Base-by-base conservation (phyloP, 441 rosid genomes). In the Brassica balearica region DNA sequence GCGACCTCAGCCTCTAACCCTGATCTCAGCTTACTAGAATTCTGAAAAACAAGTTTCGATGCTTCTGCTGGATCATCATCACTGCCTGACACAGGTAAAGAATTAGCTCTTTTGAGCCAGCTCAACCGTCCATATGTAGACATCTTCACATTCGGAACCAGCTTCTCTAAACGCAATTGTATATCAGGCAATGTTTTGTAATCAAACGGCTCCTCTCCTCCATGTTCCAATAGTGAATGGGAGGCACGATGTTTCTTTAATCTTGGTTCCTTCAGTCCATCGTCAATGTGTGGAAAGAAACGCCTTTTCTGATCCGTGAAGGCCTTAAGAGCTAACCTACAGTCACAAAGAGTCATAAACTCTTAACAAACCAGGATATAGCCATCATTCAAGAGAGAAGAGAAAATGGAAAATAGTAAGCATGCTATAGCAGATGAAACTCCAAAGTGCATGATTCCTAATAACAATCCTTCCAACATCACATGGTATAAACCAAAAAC, bases 291-390 rank as follows among this genome's bases (percentile, higher is more conserved):
- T 69, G 97, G 92, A 23, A 93, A 94, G 74, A 87, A 94, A 9
- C 91, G 84, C 81, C 87, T 87, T 75, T 92, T 92, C 83, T 94
- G 98, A 85, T 92, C 96, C 4, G 89, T 88, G 85, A 94, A 94
- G 11, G 98, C 96, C 85, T 90, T 92, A 67, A 94, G 93, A 80
- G 98, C 97, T 82, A 94, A 86, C 87, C 98, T 91, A 80, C 17
- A 82, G 6, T 65, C 68, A 65, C 59, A 14, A 48, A 65, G 64
- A 60, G 53, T 25, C 61, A 65, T 19, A 15, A 38, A 60, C 11
- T 20, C 43, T 14, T 14, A 48, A 34, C 73, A 75, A 27, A 68
- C 51, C 51, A 67, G 23, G 56, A 67, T 12, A 22, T 11, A 27
- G 15, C 46, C 68, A 75, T 58, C 32, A 68, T 19, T 68, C 67